phyloP scores from a whole-genome alignment of 305 asterid species.

The Fraxinus baroniana region DNA sequence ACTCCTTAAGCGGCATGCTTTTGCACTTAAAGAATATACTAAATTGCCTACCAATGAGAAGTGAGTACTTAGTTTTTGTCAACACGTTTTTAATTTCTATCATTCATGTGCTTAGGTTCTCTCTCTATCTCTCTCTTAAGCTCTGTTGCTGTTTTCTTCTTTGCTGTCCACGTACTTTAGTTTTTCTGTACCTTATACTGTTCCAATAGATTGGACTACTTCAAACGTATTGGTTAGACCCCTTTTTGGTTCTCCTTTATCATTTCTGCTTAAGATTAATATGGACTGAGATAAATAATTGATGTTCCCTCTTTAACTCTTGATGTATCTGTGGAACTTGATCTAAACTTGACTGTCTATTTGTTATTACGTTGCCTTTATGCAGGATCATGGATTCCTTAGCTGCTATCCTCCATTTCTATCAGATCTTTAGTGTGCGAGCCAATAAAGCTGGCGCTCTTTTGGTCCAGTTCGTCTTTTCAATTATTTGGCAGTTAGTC shows the following conservation, averaged over 20 bases:
- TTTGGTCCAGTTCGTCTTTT: slow-evolving; percentile 65
- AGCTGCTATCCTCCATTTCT: slow-evolving; percentile 52
- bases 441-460: slow-evolving; percentile 54
- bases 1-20: slow-evolving; percentile 70
- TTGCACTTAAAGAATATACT: slow-evolving; percentile 54
- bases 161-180: background rate
- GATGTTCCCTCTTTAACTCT: background rate
- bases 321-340: background rate
- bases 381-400: slow-evolving; percentile 72
- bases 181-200: slow-evolving; percentile 1
- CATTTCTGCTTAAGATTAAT: background rate
- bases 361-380: slow-evolving; percentile 9
- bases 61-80: slow-evolving; percentile 49
- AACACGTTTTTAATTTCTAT: background rate
- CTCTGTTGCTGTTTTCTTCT: background rate
- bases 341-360: slow-evolving; percentile 12
- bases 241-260: background rate
- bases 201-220: background rate
- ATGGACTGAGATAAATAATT: background rate
- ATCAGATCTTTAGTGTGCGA: slow-evolving; percentile 50
- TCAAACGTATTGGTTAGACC: background rate
- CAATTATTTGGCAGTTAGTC: slow-evolving; percentile 78
- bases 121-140: background rate
- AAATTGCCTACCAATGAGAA: slow-evolving; percentile 56
- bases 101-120: background rate